Evolutionary conservation across 495 filamentous ascomycete species (phyloP).

Genomic region (Corynascus novoguineensis): DNA sequence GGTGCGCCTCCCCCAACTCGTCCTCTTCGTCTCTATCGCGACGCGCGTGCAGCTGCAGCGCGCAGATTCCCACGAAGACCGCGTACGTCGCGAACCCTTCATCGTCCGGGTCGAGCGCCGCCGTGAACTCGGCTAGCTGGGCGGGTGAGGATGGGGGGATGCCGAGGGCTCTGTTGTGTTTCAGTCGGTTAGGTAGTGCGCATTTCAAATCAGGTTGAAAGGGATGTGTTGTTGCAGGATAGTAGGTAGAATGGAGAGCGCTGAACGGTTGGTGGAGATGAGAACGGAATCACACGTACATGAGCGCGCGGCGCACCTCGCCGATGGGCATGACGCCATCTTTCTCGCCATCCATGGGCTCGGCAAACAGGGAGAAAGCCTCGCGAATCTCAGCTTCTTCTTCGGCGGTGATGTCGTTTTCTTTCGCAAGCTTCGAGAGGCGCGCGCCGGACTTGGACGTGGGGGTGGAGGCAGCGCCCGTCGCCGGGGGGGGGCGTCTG

Average conservation of each 20-base stretch:
- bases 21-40: too few relatives aligned
- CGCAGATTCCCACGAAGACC: constrained; percentile 77
- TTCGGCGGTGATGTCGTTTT: constrained; percentile 72
- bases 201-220: neutral
- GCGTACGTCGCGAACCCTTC: constrained; percentile 70
- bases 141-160: constrained; percentile 55
- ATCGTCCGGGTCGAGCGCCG: constrained; percentile 73
- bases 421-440: constrained; percentile 80
- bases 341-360: constrained; percentile 60
- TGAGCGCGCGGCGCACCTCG: constrained; percentile 76
- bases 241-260: too few relatives aligned
- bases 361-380: constrained; percentile 77
- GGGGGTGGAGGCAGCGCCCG: constrained; percentile 23
- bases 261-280: too few relatives aligned
- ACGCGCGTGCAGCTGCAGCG: constrained; percentile 65
- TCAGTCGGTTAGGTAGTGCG: neutral
- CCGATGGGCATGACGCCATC: constrained; percentile 67
- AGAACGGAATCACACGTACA: too few relatives aligned
- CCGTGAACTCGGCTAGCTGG: constrained; percentile 68
- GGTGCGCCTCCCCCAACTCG: constrained; percentile 43
- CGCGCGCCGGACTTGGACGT: constrained; percentile 15
- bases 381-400: constrained; percentile 89
- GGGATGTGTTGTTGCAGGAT: too few relatives aligned
- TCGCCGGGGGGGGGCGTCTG: constrained; percentile 34
- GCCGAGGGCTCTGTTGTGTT: constrained; percentile 61